Conservation (phyloP, 768 basidiomycete genomes). For the Termitomyces sp. region DNA sequence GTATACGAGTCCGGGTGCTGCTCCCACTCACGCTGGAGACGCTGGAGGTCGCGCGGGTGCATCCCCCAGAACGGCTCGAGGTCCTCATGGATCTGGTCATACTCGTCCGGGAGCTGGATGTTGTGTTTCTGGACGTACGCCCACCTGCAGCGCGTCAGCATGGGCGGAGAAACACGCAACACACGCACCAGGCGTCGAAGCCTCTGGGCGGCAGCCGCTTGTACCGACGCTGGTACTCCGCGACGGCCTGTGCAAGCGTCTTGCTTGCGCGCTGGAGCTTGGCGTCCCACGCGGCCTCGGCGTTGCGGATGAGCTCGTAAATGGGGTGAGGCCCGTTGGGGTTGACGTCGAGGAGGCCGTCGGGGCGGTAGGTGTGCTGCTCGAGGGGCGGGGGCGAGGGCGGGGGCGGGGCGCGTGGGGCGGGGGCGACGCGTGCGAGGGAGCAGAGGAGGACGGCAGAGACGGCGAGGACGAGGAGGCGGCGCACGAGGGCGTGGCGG, state of each 20-base stretch:
- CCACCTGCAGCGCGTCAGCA: constrained; percentile 18
- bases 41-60: constrained; percentile 28
- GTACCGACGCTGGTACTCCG: constrained; percentile 75
- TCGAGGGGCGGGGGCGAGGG: constrained; percentile 5
- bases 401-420: too few species aligned
- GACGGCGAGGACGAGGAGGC: too few species aligned
- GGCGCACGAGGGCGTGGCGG: too few species aligned
- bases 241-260: constrained; percentile 68
- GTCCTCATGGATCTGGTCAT: constrained; percentile 66
- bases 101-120: constrained; percentile 80
- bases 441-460: too few species aligned
- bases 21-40: constrained; percentile 30
- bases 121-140: constrained; percentile 50
- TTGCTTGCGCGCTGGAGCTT: constrained; percentile 64
- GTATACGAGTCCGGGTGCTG: constrained; percentile 32
- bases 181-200: constrained; percentile 70
- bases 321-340: constrained; percentile 62
- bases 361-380: constrained; percentile 27
- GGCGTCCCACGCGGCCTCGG: constrained; percentile 57
- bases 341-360: constrained; percentile 38
- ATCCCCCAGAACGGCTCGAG: constrained; percentile 79
- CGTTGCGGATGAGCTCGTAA: constrained; percentile 64
- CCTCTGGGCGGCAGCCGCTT: constrained; percentile 72
- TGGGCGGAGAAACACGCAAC: too few species aligned
- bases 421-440: too few species aligned